A percentile compares a stretch with the other conserved stretches of the same genome.
These are phyloP conservation scores for Ashbya aceris DNA, from an alignment of 1,139 yeast genomes.

Conservation along the genomic window DNA sequence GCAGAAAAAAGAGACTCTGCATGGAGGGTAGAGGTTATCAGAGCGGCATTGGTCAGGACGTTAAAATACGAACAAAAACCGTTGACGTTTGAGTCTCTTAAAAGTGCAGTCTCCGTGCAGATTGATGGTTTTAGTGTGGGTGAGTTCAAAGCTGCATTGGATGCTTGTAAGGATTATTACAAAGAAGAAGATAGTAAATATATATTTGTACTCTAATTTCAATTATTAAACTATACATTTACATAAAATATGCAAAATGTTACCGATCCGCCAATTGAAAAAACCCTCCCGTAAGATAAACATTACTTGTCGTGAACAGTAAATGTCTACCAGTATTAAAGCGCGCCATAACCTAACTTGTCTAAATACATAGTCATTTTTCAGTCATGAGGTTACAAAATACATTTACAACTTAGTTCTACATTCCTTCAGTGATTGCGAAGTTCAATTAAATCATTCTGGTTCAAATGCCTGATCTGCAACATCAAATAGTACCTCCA, in stretches of 20 bases:
- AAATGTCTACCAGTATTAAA: too few relatives aligned
- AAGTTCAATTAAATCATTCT: conserved; percentile 28
- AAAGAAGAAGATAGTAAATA: conserved; percentile 5
- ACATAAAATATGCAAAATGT: too few relatives aligned
- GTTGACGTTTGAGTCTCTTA: conserved; percentile 11
- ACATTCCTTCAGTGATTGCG: too few relatives aligned
- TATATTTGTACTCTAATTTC: conserved; percentile 5
- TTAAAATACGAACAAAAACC: conserved; percentile 15
- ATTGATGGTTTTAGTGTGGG: conserved; percentile 24
- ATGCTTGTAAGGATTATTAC: conserved; percentile 9
- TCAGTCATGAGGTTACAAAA: background rate
- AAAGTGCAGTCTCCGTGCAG: conserved; percentile 10
- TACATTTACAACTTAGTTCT: background rate
- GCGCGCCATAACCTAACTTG: too few relatives aligned
- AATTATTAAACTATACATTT: too few relatives aligned
- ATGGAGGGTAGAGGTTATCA: conserved; percentile 25
- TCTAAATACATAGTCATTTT: background rate
- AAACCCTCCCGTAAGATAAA: too few relatives aligned
- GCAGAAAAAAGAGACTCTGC: conserved; percentile 5
- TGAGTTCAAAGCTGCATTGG: conserved; percentile 25
- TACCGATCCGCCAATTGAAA: too few relatives aligned
- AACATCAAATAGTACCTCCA: conserved; percentile 74
- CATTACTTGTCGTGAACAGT: too few relatives aligned
- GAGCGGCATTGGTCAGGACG: conserved; percentile 21
- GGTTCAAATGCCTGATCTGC: conserved; percentile 87